phyloP scores from a whole-genome alignment of 208 protist species.

The Trypanosoma avium region DNA sequence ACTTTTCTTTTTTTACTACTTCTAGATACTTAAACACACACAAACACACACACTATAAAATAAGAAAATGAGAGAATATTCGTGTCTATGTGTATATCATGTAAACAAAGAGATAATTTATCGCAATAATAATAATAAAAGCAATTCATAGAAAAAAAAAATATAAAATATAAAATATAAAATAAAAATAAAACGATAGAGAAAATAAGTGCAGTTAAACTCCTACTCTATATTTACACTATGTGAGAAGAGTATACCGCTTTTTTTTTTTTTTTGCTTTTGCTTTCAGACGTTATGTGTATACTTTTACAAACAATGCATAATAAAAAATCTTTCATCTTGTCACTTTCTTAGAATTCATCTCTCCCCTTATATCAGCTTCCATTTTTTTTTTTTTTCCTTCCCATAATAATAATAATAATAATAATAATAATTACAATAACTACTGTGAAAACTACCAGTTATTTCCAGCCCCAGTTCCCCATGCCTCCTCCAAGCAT shows the following conservation, averaged over 20 bases:
- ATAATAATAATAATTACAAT: slow-evolving; percentile 6
- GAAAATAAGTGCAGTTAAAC: neutral
- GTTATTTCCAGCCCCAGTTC: slow-evolving; percentile 56
- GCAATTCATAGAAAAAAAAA: no score
- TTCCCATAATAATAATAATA: slow-evolving; percentile 29
- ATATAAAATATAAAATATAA: no score
- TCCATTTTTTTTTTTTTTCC: slow-evolving; percentile 15
- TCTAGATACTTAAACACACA: no score
- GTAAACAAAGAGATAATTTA: neutral
- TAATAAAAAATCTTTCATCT: no score
- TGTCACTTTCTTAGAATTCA: neutral
- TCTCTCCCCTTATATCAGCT: neutral
- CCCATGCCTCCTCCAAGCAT: slow-evolving; percentile 89
- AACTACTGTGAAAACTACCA: no score
- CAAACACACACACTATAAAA: neutral
- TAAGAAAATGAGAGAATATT: neutral
- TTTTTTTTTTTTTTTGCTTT: slow-evolving; percentile 7
- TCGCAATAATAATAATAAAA: slow-evolving; percentile 4
- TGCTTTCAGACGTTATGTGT: no score
- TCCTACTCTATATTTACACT: neutral
- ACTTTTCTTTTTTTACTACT: neutral
- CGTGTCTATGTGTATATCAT: no score
- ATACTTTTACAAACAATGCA: no score
- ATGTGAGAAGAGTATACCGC: neutral
- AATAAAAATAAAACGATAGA: no score